Evolutionary conservation across 2,329 filamentous ascomycete genomes (phyloP), one percentile per base, ranked within the genome.

Genomic region (Apiospora arundinis): DNA sequence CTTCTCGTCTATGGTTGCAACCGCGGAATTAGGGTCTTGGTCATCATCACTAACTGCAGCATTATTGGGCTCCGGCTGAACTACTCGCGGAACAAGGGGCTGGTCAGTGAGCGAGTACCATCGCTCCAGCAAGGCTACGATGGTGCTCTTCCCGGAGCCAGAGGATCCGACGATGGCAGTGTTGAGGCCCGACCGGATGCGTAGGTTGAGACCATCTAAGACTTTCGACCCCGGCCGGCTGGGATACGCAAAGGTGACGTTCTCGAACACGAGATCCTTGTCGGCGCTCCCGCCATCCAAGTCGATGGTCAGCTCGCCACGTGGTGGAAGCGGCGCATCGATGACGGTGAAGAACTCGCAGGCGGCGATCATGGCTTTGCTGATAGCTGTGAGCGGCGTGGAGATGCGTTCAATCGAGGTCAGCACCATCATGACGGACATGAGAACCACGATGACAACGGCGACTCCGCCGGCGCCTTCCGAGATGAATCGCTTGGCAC

Each of bases 171-270:
- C 88, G 25, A 90, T 81, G 0, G 87, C 88, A 2, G 86, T 81
- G 68, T 86, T 89, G 52, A 87, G 82, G 21, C 86, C 86, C 8
- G 83, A 82, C 69, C 81, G 76, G 74, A 87, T 83, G 71, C 82
- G 70, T 21, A 87, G 81, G 32, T 82, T 76, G 3, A 89, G 78
- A 1, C 85, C 83, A 4, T 83, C 78, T 1, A 87, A 77, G 72
- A 85, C 81, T 42, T 81, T 77, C 0, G 80, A 75, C 70, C 83
- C 76, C 32, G 83, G 81, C 28, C 85, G 79, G 69, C 83, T 76
- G 2, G 91, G 90, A 73, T 93, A 93, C 2, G 89, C 85, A 77
- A 93, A 93, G 28, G 85, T 82, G 23, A 92, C 84, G 42, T 88
- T 80, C 8, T 85, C 82, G 72, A 92, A 85, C 18, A 84, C 81